phyloP scores from a whole-genome alignment of 805 yeast species.

The Wickerhamiella domercqiae region DNA sequence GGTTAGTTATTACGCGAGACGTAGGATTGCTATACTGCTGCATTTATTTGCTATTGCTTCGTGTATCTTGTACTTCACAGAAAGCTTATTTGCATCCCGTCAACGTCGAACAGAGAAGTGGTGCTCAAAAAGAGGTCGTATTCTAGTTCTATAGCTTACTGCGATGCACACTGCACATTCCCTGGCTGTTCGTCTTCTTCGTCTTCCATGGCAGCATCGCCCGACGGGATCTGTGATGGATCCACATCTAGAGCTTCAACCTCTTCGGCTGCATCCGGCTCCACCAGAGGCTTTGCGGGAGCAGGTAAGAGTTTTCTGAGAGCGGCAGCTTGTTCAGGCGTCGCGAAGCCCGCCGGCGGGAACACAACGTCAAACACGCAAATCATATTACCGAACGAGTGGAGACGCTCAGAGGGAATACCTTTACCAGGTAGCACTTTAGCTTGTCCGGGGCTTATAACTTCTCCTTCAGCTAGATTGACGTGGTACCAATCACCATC shows the following conservation, averaged over 20 bases:
- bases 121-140: too few relatives aligned
- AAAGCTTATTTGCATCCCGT: not conserved
- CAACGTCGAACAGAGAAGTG: too few relatives aligned
- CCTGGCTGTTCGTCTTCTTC: constrained; percentile 44
- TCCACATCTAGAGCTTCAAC: constrained; percentile 62
- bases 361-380: constrained; percentile 77
- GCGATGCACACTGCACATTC: constrained; percentile 90
- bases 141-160: too few relatives aligned
- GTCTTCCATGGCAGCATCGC: constrained; percentile 27
- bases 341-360: constrained; percentile 61
- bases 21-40: not conserved
- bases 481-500: constrained; percentile 85
- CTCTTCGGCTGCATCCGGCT: constrained; percentile 33
- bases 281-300: constrained; percentile 36
- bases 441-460: constrained; percentile 65
- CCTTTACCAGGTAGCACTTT: constrained; percentile 86
- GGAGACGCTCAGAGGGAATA: constrained; percentile 89
- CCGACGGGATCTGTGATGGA: constrained; percentile 39
- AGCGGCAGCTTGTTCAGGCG: constrained; percentile 48
- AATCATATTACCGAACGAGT: constrained; percentile 77
- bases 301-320: constrained; percentile 71
- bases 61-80: too few relatives aligned
- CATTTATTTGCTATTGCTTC: too few relatives aligned
- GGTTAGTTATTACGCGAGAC: not conserved
- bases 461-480: constrained; percentile 78